A percentile compares a stretch with the other conserved stretches of the same genome.
Evolutionary conservation across 164 flowering plant genomes (phyloP).

Genomic region (Dillenia suffruticosa): DNA sequence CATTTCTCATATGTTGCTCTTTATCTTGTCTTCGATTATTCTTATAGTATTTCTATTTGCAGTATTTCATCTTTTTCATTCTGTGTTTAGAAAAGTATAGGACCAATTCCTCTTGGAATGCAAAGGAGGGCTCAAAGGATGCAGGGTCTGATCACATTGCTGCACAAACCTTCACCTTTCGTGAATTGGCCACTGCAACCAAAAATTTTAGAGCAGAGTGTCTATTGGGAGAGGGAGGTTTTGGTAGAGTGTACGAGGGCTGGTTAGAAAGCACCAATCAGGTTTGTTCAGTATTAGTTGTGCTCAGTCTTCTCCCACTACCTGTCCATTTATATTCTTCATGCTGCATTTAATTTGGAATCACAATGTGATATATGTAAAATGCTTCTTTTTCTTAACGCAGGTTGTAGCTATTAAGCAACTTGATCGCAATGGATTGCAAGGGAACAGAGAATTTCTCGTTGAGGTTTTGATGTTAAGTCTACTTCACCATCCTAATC

Average conservation of each 20-base stretch:
- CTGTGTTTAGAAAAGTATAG: constrained; percentile 16
- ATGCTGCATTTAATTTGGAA: neutral
- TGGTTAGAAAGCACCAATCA: constrained; percentile 45
- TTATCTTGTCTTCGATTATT: neutral
- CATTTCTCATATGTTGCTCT: neutral
- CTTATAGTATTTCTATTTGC: neutral
- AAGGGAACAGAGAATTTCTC: constrained; percentile 74
- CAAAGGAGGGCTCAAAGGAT: constrained; percentile 29
- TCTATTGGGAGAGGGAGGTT: constrained; percentile 86
- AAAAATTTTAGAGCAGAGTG: constrained; percentile 63
- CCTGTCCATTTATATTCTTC: too few relatives aligned
- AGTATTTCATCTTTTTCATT: neutral
- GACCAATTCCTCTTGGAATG: constrained; percentile 6
- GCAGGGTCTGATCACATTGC: constrained; percentile 32
- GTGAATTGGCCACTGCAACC: constrained; percentile 65
- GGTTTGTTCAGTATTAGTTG: constrained; percentile 23
- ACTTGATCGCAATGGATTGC: constrained; percentile 70
- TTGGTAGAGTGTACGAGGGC: constrained; percentile 84
- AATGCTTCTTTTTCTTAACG: constrained; percentile 7
- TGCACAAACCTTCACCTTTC: constrained; percentile 59
- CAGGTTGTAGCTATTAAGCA: constrained; percentile 89
- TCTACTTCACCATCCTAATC: constrained; percentile 64
- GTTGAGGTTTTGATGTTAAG: constrained; percentile 73
- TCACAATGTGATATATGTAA: constrained; percentile 4
- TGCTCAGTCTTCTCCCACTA: too few relatives aligned